Conservation (phyloP, 352 stramenopile genomes). For the Phytopythium chamaehyphon region DNA sequence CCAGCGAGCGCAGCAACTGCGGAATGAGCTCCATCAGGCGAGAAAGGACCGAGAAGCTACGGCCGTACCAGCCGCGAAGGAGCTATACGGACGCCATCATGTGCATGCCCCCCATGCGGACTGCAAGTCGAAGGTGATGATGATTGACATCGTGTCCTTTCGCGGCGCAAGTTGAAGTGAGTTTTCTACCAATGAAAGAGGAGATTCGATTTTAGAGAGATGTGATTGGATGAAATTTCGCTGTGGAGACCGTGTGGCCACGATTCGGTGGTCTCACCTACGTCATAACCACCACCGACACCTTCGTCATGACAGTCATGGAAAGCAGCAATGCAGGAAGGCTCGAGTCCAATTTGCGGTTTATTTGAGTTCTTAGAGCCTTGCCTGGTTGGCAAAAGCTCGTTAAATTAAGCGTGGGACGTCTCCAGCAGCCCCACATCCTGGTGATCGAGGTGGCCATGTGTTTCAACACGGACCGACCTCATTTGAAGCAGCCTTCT, state of each 20-base stretch:
- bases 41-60: conserved; percentile 2
- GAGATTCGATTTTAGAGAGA: neutral
- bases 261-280: no score
- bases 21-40: neutral
- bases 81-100: conserved; percentile 1
- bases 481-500: no score
- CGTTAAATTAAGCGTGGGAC: no score
- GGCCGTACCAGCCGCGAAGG: neutral
- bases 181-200: neutral
- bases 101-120: no score
- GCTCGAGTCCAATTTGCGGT: neutral
- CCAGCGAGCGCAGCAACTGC: neutral
- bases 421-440: no score
- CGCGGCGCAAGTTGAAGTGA: conserved; percentile 2
- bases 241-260: neutral
- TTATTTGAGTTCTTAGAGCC: no score
- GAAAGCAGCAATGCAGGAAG: neutral
- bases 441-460: no score
- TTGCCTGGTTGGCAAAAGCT: no score
- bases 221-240: neutral
- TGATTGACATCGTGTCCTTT: neutral
- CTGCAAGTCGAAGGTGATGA: no score
- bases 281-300: no score
- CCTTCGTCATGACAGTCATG: neutral
- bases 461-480: no score